A percentile compares a stretch with the other conserved stretches of the same genome.
phyloP scores from a whole-genome alignment of 345 rosid genomes.

The Corchorus capsularis region DNA sequence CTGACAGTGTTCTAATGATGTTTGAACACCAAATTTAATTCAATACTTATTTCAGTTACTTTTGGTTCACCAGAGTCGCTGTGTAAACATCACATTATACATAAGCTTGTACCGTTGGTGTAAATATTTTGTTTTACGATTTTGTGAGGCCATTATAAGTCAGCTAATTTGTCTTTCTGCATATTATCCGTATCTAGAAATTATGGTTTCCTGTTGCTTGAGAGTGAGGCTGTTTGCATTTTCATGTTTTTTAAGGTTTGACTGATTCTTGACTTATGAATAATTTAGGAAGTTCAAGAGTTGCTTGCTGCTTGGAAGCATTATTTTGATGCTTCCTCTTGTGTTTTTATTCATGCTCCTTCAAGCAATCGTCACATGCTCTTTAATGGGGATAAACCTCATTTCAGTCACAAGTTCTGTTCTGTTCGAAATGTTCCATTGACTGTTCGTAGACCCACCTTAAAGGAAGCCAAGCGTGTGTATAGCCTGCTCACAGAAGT shows the following conservation, averaged over 20 bases:
- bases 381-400: conserved; percentile 67
- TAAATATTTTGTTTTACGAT: neutral
- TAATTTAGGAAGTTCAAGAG: conserved; percentile 79
- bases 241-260: conserved; percentile 15
- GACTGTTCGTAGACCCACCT: conserved; percentile 79
- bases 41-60: too few species aligned
- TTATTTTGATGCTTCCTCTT: conserved; percentile 76
- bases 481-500: conserved; percentile 73
- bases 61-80: too few species aligned
- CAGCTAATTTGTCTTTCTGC: neutral
- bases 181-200: too few species aligned
- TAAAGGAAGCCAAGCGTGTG: conserved; percentile 78
- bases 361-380: conserved; percentile 79
- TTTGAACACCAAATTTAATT: neutral
- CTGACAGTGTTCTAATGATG: neutral
- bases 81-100: too few species aligned
- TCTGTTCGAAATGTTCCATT: conserved; percentile 60
- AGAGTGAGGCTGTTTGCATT: neutral
- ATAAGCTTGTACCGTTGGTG: neutral
- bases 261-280: conserved; percentile 23
- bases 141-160: neutral
- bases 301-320: conserved; percentile 87
- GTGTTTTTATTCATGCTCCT: conserved; percentile 80
- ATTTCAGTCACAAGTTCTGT: conserved; percentile 59
- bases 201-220: neutral